phyloP scores from a whole-genome alignment of 305 asterid species.

The Ajuga reptans region DNA sequence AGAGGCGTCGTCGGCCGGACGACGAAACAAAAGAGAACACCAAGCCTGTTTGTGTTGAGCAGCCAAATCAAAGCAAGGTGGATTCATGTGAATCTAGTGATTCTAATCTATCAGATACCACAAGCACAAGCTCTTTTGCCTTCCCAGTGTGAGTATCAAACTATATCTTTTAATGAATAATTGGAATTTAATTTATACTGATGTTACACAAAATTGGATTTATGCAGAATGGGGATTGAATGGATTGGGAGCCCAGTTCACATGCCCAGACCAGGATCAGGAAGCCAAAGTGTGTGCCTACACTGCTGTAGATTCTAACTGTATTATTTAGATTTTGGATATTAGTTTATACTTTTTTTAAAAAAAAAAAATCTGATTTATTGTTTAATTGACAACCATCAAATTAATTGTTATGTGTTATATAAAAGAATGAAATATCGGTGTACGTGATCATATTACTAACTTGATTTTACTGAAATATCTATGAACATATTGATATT shows the following conservation, averaged over 20 bases:
- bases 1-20: conserved; percentile 5
- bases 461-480: too few relatives aligned
- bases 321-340: not conserved
- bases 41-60: conserved; percentile 14
- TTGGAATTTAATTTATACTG: too few relatives aligned
- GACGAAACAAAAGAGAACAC: conserved; percentile 33
- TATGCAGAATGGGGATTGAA: conserved; percentile 59
- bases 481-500: too few relatives aligned
- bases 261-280: conserved; percentile 47
- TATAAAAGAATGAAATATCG: too few relatives aligned
- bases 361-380: too few relatives aligned
- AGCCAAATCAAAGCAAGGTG: conserved; percentile 26
- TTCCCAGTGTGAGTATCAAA: conserved; percentile 50
- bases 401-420: too few relatives aligned
- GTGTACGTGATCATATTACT: too few relatives aligned
- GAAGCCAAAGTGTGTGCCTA: conserved; percentile 27
- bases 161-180: too few relatives aligned
- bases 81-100: conserved; percentile 39
- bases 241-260: conserved; percentile 86
- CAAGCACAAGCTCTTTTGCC: conserved; percentile 44
- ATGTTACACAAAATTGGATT: not conserved
- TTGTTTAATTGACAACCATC: too few relatives aligned
- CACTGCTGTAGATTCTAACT: conserved; percentile 60
- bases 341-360: too few relatives aligned
- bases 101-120: conserved; percentile 37